Evolutionary conservation across 2,329 filamentous ascomycete genomes (phyloP), one percentile per base, ranked within the genome.

Genomic region (Aspergillus oerlinghausenensis): DNA sequence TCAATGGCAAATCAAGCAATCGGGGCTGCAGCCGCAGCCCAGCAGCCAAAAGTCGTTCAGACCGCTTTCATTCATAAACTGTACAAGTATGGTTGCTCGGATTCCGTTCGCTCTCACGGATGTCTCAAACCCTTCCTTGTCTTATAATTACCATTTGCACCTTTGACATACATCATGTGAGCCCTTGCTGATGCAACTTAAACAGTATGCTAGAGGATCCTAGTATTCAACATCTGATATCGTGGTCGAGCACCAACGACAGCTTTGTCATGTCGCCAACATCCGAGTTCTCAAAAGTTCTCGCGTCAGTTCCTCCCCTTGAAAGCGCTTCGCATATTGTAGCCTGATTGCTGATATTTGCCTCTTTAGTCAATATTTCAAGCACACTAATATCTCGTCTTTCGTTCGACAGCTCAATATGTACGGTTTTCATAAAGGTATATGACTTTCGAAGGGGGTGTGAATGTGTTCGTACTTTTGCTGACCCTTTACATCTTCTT

Each of bases 381-480:
- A 99, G 70, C 94, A 99, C 73, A 99, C 93, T 65, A 99, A 99
- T 70, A 96, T 97, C 59, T 97, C 94, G 10, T 97, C 94, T 1
- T 99, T 99, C 73, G 94, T 99, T 51, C 86, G 94, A 50, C 94
- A 99, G 77, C 78, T 99, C 51, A 99, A 99, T 72, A 99, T 99
- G 94, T 99, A 99, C 67, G 94, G 94, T 6, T 99, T 99, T 75
- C 94, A 99, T 73, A 99, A 99, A 89, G 92, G 92, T 95, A 75
- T 51, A 72, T 49, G 19, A 40, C 50, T 38, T n/a, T 26, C 35
- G 4, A 23, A 26, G 21, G 17, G 29, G 19, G 32, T 26, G 49
- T 52, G 50, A 28, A 53, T 47, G 14, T 42, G 26, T 17, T 14
- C 52, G 40, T 7, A 50, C 49, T 21, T 49, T 52, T 48, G 53